Evolutionary conservation across 2,329 filamentous ascomycete genomes (phyloP), one percentile per base, ranked within the genome.

Genomic region (Colletotrichum spinosum): DNA sequence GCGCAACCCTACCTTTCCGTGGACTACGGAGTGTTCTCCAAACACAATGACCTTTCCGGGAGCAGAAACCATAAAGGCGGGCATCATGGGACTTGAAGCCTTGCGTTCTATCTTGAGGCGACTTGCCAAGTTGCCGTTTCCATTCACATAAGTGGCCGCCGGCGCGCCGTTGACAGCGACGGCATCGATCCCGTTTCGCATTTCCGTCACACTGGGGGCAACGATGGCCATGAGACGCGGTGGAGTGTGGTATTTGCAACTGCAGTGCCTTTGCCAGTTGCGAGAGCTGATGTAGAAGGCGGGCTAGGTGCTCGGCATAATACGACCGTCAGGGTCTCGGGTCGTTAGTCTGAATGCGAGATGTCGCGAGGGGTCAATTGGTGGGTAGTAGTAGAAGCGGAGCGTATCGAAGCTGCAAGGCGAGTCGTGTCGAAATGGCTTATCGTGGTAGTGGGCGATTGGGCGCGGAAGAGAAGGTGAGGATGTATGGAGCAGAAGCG

Each of bases 21-120:
- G 89, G 17, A 99, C 96, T n/a, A 98, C 96, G 2, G 96, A 92
- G 81, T 99, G 96, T 78, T 99, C 96, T 70, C 96, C 96, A 80
- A 95, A 98, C 57, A 98, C 93, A 77, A 99, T 99, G 75, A 97
- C 96, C 78, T 99, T 99, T 69, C 95, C 97, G 0, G 96, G 96
- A 2, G 97, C 95, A 13, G 96, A 98, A 62, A 98, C 94, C 92
- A 99, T 97, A 77, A 99, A 99, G 67, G 94, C 84, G 48, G 95
- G 94, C 80, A 96, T 88, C 88, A 90, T 88, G 4, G 88, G 88
- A 60, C 80, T 87, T 10, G 88, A 90, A 67, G 83, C 79, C 71
- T 87, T 90, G 75, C 88, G 85, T 53, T 80, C 76, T 72, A 81
- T 74, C 70, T 72, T 83, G 66, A 77, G 73, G 55, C 77, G 77